Base-by-base conservation (phyloP, 1,139 yeast species). In the Saccharomycopsis hybrid region DNA sequence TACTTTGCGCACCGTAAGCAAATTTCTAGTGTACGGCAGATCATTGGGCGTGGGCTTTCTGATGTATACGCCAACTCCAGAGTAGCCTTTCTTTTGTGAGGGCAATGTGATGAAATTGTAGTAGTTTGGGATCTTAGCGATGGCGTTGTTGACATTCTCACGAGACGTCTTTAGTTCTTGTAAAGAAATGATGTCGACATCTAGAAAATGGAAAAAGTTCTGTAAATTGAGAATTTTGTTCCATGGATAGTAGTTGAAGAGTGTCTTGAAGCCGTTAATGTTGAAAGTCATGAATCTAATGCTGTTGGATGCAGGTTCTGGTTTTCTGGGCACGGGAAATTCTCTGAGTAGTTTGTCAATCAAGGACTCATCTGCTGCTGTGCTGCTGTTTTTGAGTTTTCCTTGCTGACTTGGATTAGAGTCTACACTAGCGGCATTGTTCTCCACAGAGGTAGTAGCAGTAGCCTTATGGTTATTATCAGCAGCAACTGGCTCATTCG, bases 41-140 rank as follows among this genome's bases (percentile, higher is more conserved):
- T 18, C 45, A 9, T 33, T 29, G 4, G 13, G 5, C 25, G 38
- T 18, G 0, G 83, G 81, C 2, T 69, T 62, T 56, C 89, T 69
- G 2, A 90, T 78, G 65, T 87, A 90, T 2, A 92, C 75, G 0
- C 90, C 95, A 1, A 92, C 97, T 0, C 98, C 98, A 54, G 94
- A 79, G 63, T 92, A 92, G 0, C 97, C 97, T 61, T 81, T 85
- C 60, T 78, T 81, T 2, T 62, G 54, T 8, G 63, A 63, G 0
- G 97, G 95, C 25, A 88, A 68, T 0, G 94, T 72, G 38, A 89
- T 77, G 58, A 80, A 92, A 1, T 87, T 74, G 33, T 73, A 68
- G 60, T 73, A 90, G 2, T 80, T 77, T 0, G 72, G 67, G 0
- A 86, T 66, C 51, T 75, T 71, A 0, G 84, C 92, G 59, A 86